phyloP scores from a whole-genome alignment of 805 yeast species.

The Wickerhamiella sorbophila region DNA sequence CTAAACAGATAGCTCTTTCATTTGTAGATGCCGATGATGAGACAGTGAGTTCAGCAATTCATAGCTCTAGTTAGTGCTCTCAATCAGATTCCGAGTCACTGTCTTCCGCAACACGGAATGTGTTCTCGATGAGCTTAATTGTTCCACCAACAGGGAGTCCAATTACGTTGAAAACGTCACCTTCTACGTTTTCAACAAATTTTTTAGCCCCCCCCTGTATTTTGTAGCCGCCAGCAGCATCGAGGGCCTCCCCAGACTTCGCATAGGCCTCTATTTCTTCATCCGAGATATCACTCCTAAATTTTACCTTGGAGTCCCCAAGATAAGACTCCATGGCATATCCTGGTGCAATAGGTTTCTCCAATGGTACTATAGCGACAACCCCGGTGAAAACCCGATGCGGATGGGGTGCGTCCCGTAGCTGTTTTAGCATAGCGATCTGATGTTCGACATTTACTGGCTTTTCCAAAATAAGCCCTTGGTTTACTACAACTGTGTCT shows the following conservation, averaged over 20 bases:
- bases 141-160: conserved; percentile 68
- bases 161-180: conserved; percentile 77
- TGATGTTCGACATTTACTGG: conserved; percentile 47
- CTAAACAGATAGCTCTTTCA: conserved; percentile 58
- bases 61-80: no score
- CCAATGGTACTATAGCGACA: conserved; percentile 31
- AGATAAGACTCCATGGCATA: conserved; percentile 27
- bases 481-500: conserved; percentile 59
- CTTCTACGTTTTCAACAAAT: conserved; percentile 47
- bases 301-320: conserved; percentile 32
- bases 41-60: background rate
- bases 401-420: conserved; percentile 33
- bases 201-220: conserved; percentile 52
- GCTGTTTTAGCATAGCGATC: conserved; percentile 33
- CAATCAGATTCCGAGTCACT: conserved; percentile 15
- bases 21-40: conserved; percentile 44
- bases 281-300: conserved; percentile 32
- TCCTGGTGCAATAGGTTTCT: conserved; percentile 30
- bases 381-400: conserved; percentile 44
- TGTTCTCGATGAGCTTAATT: conserved; percentile 30
- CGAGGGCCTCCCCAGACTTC: conserved; percentile 53
- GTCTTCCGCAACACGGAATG: conserved; percentile 18
- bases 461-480: conserved; percentile 59
- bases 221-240: conserved; percentile 88
- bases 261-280: conserved; percentile 50